phyloP scores from a whole-genome alignment of 2,329 filamentous ascomycete species.

The Hypoxylon sp. region DNA sequence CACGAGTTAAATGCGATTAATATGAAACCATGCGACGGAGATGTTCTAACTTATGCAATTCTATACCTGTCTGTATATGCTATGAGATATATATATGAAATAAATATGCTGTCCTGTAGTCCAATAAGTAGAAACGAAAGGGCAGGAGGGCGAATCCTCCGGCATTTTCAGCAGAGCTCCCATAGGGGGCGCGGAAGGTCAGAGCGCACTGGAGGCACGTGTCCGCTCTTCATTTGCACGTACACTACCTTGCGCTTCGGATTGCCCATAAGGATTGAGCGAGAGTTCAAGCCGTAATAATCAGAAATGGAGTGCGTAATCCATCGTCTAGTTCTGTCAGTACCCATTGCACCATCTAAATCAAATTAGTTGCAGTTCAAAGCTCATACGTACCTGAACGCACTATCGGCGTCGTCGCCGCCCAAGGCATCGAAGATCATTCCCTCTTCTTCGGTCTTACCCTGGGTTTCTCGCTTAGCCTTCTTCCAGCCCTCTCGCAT shows the following conservation, averaged over 20 bases:
- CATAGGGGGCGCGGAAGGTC: slow-evolving; percentile 74
- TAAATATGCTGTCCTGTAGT: slow-evolving; percentile 12
- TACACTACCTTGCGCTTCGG: slow-evolving; percentile 85
- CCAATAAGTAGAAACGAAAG: slow-evolving; percentile 10
- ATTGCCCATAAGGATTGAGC: slow-evolving; percentile 80
- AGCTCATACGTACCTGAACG: slow-evolving; percentile 86
- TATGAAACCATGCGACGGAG: slow-evolving; percentile 7
- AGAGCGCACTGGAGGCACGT: slow-evolving; percentile 47
- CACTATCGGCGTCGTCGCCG: slow-evolving; percentile 77
- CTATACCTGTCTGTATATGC: slow-evolving; percentile 2
- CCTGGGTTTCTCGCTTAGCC: slow-evolving; percentile 58
- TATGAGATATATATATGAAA: slow-evolving; percentile 6
- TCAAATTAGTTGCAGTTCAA: slow-evolving; percentile 12
- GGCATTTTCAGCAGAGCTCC: slow-evolving; percentile 67
- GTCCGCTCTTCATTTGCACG: slow-evolving; percentile 65
- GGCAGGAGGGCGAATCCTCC: background rate
- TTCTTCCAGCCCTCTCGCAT: slow-evolving; percentile 73
- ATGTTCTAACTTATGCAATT: background rate
- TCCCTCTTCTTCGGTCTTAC: slow-evolving; percentile 70
- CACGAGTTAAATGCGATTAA: background rate
- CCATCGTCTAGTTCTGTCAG: slow-evolving; percentile 77
- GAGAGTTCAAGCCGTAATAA: slow-evolving; percentile 91
- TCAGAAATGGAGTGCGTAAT: slow-evolving; percentile 91
- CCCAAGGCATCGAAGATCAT: slow-evolving; percentile 86
- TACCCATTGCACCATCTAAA: slow-evolving; percentile 7